phyloP scores from a whole-genome alignment of 495 filamentous ascomycete species.

The Copromyces sp. region DNA sequence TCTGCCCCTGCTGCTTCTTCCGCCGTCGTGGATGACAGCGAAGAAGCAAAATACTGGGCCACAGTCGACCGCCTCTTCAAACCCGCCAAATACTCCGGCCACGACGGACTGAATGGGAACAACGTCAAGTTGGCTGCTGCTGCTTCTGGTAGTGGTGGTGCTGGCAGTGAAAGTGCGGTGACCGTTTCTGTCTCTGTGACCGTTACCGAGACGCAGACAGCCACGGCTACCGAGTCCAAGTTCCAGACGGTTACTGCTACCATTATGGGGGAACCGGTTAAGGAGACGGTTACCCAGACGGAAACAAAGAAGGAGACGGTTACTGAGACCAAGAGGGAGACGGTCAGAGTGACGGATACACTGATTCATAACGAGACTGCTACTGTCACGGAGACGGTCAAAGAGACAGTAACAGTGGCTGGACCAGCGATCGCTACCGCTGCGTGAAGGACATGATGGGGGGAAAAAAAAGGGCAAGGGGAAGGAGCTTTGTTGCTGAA shows the following conservation, averaged over 20 bases:
- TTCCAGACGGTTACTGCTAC: neutral
- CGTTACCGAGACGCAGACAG: neutral
- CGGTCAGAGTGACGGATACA: neutral
- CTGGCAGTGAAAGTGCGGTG: neutral
- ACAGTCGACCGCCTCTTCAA: neutral
- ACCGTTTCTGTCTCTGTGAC: neutral
- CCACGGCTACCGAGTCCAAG: neutral
- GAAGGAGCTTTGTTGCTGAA: neutral
- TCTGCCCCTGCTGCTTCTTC: neutral
- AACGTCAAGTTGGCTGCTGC: neutral
- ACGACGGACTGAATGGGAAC: neutral
- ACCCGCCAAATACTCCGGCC: neutral
- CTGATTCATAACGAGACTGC: neutral
- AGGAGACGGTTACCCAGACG: neutral
- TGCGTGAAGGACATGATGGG: neutral
- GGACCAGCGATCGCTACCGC: neutral
- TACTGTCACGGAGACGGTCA: neutral
- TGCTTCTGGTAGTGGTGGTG: neutral
- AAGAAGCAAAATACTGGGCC: neutral
- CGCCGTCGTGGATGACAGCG: neutral
- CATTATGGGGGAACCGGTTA: neutral
- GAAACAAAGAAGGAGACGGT: neutral
- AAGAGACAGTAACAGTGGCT: neutral
- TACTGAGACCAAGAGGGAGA: neutral
- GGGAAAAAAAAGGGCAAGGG: neutral